Conservation (phyloP, 768 basidiomycete genomes). For the Hypsizygus marmoreus region DNA sequence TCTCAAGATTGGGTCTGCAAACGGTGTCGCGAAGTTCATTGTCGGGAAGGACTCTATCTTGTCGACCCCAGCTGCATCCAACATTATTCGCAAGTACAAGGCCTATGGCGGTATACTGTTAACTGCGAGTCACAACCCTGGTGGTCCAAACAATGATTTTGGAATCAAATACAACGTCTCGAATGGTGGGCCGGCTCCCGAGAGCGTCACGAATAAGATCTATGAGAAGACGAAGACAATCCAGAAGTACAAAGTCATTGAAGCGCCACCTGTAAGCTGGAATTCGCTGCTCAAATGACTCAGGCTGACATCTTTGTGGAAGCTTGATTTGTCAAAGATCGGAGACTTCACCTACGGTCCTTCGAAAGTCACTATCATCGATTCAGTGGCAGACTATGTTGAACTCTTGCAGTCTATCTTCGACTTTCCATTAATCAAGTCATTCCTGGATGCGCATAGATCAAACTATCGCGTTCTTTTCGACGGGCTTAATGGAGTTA, state of each 20-base stretch:
- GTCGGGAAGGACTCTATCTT: slow-evolving; percentile 90
- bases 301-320: slow-evolving; percentile 1
- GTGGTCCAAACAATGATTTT: slow-evolving; percentile 97
- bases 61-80: slow-evolving; percentile 96
- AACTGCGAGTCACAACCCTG: slow-evolving; percentile 97
- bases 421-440: slow-evolving; percentile 90
- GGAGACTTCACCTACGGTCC: slow-evolving; percentile 83
- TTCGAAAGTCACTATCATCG: slow-evolving; percentile 85
- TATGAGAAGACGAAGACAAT: slow-evolving; percentile 90
- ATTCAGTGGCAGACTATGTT: slow-evolving; percentile 91
- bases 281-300: slow-evolving; percentile 7
- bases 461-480: slow-evolving; percentile 85
- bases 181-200: slow-evolving; percentile 97
- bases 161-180: slow-evolving; percentile 99
- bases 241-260: slow-evolving; percentile 80
- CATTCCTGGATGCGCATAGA: slow-evolving; percentile 74
- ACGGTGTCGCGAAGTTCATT: slow-evolving; percentile 90
- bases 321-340: slow-evolving; percentile 85
- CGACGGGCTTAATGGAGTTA: slow-evolving; percentile 95
- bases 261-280: slow-evolving; percentile 66
- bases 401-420: slow-evolving; percentile 85
- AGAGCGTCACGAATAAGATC: slow-evolving; percentile 94
- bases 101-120: slow-evolving; percentile 96
- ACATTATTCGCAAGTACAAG: slow-evolving; percentile 94
- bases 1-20: slow-evolving; percentile 91